A percentile compares a stretch with the other conserved stretches of the same genome.
Evolutionary conservation across 208 protist species (phyloP).

Genomic region (Leishmania lainsoni): DNA sequence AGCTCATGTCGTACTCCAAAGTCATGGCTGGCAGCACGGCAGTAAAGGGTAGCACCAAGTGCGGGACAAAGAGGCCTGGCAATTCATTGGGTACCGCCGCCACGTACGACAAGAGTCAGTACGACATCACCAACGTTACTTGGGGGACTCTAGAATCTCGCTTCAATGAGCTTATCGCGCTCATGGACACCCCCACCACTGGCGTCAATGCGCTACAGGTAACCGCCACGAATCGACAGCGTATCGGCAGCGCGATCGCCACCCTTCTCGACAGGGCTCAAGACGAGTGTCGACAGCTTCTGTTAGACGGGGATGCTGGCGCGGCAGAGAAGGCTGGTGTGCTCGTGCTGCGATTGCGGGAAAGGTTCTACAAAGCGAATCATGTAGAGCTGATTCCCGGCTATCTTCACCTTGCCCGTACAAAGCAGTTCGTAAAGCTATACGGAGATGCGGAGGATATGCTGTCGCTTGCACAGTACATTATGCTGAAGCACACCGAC

Average conservation of each 20-base stretch:
- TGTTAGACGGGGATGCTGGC: slow-evolving; percentile 70
- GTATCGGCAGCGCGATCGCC: slow-evolving; percentile 57
- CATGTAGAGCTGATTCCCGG: slow-evolving; percentile 72
- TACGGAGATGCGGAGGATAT: slow-evolving; percentile 90
- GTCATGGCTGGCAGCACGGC: background rate
- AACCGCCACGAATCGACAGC: slow-evolving; percentile 50
- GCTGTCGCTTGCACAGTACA: slow-evolving; percentile 86
- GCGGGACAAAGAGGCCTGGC: background rate
- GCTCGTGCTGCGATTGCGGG: slow-evolving; percentile 76
- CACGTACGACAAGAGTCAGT: slow-evolving; percentile 23
- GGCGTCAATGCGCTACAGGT: slow-evolving; percentile 77
- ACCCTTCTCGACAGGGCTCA: slow-evolving; percentile 73
- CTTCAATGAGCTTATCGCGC: slow-evolving; percentile 73
- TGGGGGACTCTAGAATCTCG: slow-evolving; percentile 72
- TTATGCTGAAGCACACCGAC: slow-evolving; percentile 70
- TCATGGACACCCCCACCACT: slow-evolving; percentile 62
- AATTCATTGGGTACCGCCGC: background rate
- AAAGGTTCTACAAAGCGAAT: slow-evolving; percentile 73
- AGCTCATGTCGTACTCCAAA: background rate
- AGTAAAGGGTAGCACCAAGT: background rate
- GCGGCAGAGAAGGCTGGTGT: slow-evolving; percentile 81
- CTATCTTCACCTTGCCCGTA: slow-evolving; percentile 86
- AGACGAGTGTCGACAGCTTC: slow-evolving; percentile 69
- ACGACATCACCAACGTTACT: slow-evolving; percentile 62
- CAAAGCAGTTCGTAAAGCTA: slow-evolving; percentile 80